Percentiles rank a stretch among this genome's conserved stretches.
These are phyloP conservation scores for Rhododendron vialii DNA, from an alignment of 148 eudicot species.

Conservation along the genomic window DNA sequence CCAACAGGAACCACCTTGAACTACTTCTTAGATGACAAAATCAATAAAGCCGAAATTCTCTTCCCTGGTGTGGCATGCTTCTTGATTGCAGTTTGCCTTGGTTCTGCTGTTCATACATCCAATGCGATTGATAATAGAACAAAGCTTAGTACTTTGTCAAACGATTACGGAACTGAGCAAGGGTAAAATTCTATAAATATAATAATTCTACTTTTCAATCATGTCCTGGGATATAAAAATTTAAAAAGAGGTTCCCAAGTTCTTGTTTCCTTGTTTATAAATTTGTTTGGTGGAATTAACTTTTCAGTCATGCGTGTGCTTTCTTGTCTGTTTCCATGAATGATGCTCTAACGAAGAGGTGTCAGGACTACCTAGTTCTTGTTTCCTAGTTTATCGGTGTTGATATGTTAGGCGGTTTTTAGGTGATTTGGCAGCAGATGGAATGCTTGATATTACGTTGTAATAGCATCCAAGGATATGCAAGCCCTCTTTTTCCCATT, in stretches of 20 bases:
- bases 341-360: background rate
- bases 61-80: conserved; percentile 89
- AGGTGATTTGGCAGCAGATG: background rate
- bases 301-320: background rate
- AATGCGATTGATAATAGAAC: conserved; percentile 56
- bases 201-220: background rate
- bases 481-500: background rate
- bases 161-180: conserved; percentile 23
- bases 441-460: background rate
- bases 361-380: background rate
- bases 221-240: background rate
- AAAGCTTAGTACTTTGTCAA: conserved; percentile 38
- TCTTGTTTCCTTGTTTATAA: background rate
- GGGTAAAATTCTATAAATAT: conserved; percentile 42
- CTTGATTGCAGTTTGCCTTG: conserved; percentile 71
- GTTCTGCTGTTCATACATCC: conserved; percentile 64
- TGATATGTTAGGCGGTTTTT: background rate
- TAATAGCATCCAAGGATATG: background rate
- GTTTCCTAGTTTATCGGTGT: background rate
- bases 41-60: conserved; percentile 78
- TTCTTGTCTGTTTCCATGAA: background rate
- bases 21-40: conserved; percentile 77
- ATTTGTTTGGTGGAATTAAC: background rate
- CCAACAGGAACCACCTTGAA: conserved; percentile 78
- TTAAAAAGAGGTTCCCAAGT: background rate